These are phyloP conservation scores for Arthrinium puccinioides DNA, from an alignment of 2,329 filamentous ascomycete genomes.

Conservation along the genomic window DNA sequence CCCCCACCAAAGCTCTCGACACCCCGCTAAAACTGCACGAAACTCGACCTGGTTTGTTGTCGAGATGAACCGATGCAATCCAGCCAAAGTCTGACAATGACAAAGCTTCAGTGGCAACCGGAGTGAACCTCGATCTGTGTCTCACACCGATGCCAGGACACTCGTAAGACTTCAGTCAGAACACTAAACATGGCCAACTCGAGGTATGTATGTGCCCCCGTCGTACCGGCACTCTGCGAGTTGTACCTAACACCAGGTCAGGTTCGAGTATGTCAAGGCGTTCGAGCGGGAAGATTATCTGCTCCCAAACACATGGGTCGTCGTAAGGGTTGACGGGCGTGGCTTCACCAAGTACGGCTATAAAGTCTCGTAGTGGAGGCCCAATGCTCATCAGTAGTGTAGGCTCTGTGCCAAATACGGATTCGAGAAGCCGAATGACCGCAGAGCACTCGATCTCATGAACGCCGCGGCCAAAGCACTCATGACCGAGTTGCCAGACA, in stretches of 20 bases:
- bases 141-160: too few species aligned
- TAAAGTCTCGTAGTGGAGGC: not conserved
- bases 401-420: constrained; percentile 61
- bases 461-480: constrained; percentile 85
- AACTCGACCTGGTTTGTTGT: too few species aligned
- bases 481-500: constrained; percentile 74
- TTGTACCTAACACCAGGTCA: constrained; percentile 28
- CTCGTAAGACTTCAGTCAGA: too few species aligned
- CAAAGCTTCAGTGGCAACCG: too few species aligned
- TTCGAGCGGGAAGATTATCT: constrained; percentile 81
- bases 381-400: not conserved
- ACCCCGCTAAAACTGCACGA: too few species aligned
- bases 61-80: too few species aligned
- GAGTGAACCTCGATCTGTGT: too few species aligned
- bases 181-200: constrained; percentile 55
- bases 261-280: constrained; percentile 86
- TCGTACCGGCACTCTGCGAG: too few species aligned
- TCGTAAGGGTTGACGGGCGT: constrained; percentile 86
- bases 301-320: constrained; percentile 90
- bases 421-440: constrained; percentile 91
- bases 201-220: constrained; percentile 29
- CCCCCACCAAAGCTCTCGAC: too few species aligned
- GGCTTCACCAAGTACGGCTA: constrained; percentile 78
- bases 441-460: constrained; percentile 83
- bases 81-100: too few species aligned